phyloP scores from a whole-genome alignment of 352 stramenopile genomes.

The Phytophthora constricta region DNA sequence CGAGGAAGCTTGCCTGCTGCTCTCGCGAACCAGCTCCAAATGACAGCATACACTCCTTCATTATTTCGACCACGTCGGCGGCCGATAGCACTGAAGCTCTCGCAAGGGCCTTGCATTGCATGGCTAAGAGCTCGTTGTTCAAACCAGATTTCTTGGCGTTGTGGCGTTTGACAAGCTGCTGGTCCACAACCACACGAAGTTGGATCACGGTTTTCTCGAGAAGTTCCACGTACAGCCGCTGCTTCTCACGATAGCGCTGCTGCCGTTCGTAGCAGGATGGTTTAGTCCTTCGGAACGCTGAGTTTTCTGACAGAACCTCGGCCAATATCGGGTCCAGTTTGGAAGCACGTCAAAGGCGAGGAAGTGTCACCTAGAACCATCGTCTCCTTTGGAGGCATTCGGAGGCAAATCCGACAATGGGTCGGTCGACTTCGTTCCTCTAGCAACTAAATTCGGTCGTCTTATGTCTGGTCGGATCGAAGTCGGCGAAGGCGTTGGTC shows the following conservation, averaged over 20 bases:
- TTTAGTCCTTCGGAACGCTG: neutral
- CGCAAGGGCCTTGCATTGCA: too few relatives aligned
- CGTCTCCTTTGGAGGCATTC: too few relatives aligned
- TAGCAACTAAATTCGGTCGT: too few relatives aligned
- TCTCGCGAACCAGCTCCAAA: conserved; percentile 21
- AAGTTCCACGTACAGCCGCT: conserved; percentile 17
- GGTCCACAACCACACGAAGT: conserved; percentile 31
- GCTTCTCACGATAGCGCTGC: conserved; percentile 33
- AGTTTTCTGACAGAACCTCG: conserved; percentile 1
- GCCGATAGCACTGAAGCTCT: neutral
- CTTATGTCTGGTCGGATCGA: too few relatives aligned
- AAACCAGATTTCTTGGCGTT: neutral
- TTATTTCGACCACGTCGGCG: conserved; percentile 9
- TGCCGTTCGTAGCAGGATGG: conserved; percentile 17
- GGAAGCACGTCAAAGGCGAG: too few relatives aligned
- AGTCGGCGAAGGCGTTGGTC: too few relatives aligned
- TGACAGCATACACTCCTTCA: conserved; percentile 23
- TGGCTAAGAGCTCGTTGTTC: neutral
- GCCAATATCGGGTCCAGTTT: neutral
- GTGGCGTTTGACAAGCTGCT: conserved; percentile 9
- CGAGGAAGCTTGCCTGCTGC: conserved; percentile 24
- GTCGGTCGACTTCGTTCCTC: too few relatives aligned
- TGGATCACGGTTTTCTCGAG: conserved; percentile 29
- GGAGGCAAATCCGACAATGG: too few relatives aligned
- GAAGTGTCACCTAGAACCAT: too few relatives aligned